These are phyloP conservation scores for Raddia distichophylla DNA, from an alignment of 176 grass and related monocot species.

Conservation along the genomic window DNA sequence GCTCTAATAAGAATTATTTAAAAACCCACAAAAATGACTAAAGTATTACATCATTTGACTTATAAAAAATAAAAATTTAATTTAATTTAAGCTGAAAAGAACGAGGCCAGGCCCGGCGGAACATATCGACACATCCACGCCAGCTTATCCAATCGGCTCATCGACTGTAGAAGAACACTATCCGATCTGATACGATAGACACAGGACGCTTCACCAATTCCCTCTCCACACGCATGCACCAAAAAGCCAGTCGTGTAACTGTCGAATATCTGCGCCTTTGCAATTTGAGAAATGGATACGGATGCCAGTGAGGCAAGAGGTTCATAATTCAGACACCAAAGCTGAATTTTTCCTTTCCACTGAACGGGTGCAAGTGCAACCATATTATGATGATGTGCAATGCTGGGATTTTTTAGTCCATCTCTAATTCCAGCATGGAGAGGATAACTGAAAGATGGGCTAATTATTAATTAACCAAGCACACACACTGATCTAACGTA, in stretches of 20 bases:
- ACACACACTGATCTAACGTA: background rate
- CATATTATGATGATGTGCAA: background rate
- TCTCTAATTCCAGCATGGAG: background rate
- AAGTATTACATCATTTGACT: too few relatives aligned
- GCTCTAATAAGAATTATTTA: too few relatives aligned
- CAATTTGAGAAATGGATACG: background rate
- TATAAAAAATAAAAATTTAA: too few relatives aligned
- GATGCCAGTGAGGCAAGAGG: background rate
- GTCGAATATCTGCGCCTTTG: background rate
- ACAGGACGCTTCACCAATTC: too few relatives aligned
- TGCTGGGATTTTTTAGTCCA: background rate
- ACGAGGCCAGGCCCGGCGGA: too few relatives aligned
- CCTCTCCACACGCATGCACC: background rate
- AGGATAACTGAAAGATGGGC: too few relatives aligned
- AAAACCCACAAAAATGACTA: too few relatives aligned
- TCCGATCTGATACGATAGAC: background rate
- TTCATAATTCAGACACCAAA: background rate
- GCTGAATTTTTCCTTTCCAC: background rate
- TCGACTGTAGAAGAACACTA: background rate
- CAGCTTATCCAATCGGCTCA: background rate
- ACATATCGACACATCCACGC: too few relatives aligned
- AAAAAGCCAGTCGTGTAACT: background rate
- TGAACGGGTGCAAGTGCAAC: background rate
- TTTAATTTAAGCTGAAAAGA: too few relatives aligned
- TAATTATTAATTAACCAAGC: background rate